Evolutionary conservation across 2,329 filamentous ascomycete species (phyloP).

Genomic region (Penicillium sp.): DNA sequence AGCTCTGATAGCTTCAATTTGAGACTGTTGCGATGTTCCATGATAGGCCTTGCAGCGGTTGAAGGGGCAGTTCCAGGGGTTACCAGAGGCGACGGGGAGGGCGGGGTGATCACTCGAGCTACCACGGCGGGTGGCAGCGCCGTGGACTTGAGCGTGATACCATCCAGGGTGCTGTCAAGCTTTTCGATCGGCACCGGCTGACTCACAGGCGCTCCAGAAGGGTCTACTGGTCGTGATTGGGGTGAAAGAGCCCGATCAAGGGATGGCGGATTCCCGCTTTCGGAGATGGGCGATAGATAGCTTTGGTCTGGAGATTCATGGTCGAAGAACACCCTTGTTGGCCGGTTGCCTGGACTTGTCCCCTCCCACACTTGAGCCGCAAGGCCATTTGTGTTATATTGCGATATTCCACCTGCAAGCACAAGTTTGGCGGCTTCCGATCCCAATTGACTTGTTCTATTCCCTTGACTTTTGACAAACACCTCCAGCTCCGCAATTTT

Average conservation of each 20-base stretch:
- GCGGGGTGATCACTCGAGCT: constrained; percentile 44
- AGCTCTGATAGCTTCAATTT: constrained; percentile 39
- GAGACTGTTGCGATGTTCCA: constrained; percentile 33
- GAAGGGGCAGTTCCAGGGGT: constrained; percentile 25
- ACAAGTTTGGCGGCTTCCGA: constrained; percentile 12
- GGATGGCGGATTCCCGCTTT: constrained; percentile 34
- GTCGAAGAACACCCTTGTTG: constrained; percentile 46
- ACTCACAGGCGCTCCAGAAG: constrained; percentile 26
- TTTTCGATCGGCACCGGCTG: constrained; percentile 47
- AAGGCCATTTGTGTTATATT: constrained; percentile 10
- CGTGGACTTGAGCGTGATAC: constrained; percentile 48
- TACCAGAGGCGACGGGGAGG: constrained; percentile 33
- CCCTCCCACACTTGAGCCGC: constrained; percentile 45
- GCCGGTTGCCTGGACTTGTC: constrained; percentile 38
- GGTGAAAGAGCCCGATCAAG: constrained; percentile 43
- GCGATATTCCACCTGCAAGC: constrained; percentile 11
- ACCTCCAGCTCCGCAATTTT: constrained; percentile 44
- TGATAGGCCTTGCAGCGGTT: constrained; percentile 20
- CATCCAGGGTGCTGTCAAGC: constrained; percentile 47
- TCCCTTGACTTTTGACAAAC: constrained; percentile 24
- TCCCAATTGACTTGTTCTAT: background rate
- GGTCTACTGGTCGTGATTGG: constrained; percentile 34
- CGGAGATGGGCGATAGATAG: constrained; percentile 28
- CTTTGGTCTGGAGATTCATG: constrained; percentile 28
- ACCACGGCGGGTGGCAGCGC: constrained; percentile 44